These are phyloP conservation scores for Fusarium abutilonis DNA, from an alignment of 2,329 filamentous ascomycete genomes.

Conservation along the genomic window DNA sequence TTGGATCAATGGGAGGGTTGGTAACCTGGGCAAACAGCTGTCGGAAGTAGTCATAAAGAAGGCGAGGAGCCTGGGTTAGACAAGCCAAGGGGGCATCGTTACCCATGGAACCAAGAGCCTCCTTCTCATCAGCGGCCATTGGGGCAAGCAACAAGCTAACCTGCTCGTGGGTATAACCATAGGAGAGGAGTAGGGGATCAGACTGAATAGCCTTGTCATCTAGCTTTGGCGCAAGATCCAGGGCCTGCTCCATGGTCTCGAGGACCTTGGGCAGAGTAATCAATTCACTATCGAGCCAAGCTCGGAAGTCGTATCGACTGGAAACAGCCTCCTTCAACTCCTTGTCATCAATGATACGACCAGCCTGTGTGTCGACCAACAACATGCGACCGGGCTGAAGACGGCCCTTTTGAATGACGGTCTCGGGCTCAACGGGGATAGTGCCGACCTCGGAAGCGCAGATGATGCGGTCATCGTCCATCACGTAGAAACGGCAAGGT, in stretches of 20 bases:
- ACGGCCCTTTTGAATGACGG: conserved; percentile 90
- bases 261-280: conserved; percentile 82
- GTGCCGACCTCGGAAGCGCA: conserved; percentile 97
- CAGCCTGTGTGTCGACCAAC: conserved; percentile 87
- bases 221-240: conserved; percentile 73
- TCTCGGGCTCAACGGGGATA: conserved; percentile 89
- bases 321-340: conserved; percentile 91
- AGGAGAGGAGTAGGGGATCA: conserved; percentile 84
- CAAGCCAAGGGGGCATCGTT: conserved; percentile 95
- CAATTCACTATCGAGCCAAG: conserved; percentile 88
- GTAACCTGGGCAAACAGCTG: conserved; percentile 98
- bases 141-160: conserved; percentile 90
- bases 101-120: conserved; percentile 96
- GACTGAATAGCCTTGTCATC: conserved; percentile 79
- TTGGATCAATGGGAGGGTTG: conserved; percentile 96
- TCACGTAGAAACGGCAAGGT: conserved; percentile 96
- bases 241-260: conserved; percentile 65
- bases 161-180: conserved; percentile 95
- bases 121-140: conserved; percentile 97
- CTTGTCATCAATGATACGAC: conserved; percentile 92
- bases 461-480: conserved; percentile 96
- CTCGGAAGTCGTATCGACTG: conserved; percentile 85
- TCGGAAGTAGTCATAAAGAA: conserved; percentile 96
- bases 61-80: conserved; percentile 85
- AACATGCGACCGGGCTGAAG: conserved; percentile 96